These are phyloP conservation scores for Aspergillus persii DNA, from an alignment of 2,329 filamentous ascomycete genomes.

Conservation along the genomic window DNA sequence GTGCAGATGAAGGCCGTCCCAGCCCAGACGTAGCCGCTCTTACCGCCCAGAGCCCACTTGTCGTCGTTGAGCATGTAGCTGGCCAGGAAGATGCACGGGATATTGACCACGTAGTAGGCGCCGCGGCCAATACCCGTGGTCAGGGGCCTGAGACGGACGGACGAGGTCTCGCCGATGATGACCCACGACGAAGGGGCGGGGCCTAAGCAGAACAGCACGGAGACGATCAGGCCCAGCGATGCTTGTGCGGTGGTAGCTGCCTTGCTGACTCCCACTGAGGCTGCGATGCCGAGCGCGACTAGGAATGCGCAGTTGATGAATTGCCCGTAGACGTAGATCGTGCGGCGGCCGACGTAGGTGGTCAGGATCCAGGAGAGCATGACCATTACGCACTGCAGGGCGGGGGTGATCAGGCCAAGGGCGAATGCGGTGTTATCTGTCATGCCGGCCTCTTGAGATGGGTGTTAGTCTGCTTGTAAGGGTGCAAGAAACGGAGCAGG, in stretches of 20 bases:
- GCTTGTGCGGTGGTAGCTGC: conserved; percentile 56
- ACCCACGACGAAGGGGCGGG: conserved; percentile 65
- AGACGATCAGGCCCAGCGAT: conserved; percentile 63
- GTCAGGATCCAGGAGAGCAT: conserved; percentile 68
- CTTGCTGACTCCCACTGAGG: conserved; percentile 45
- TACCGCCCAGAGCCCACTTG: conserved; percentile 49
- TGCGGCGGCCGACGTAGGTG: conserved; percentile 61
- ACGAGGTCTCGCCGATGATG: conserved; percentile 66
- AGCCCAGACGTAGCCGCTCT: conserved; percentile 61
- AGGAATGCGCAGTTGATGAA: conserved; percentile 55
- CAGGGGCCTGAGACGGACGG: conserved; percentile 63
- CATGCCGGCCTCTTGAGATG: conserved; percentile 60
- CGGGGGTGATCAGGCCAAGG: conserved; percentile 63
- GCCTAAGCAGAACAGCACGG: conserved; percentile 62
- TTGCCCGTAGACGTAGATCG: conserved; percentile 63
- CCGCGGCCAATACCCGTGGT: conserved; percentile 65
- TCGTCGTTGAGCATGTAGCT: conserved; percentile 61
- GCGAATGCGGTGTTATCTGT: conserved; percentile 55
- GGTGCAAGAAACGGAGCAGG: conserved; percentile 11
- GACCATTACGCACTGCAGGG: conserved; percentile 60
- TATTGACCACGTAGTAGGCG: conserved; percentile 63
- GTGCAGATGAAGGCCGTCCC: conserved; percentile 58
- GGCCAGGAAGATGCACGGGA: conserved; percentile 64
- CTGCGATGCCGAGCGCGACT: conserved; percentile 59
- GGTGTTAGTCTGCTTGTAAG: conserved; percentile 26